Evolutionary conservation across 2,329 filamentous ascomycete genomes (phyloP).

Genomic region (Cercospora sp.): DNA sequence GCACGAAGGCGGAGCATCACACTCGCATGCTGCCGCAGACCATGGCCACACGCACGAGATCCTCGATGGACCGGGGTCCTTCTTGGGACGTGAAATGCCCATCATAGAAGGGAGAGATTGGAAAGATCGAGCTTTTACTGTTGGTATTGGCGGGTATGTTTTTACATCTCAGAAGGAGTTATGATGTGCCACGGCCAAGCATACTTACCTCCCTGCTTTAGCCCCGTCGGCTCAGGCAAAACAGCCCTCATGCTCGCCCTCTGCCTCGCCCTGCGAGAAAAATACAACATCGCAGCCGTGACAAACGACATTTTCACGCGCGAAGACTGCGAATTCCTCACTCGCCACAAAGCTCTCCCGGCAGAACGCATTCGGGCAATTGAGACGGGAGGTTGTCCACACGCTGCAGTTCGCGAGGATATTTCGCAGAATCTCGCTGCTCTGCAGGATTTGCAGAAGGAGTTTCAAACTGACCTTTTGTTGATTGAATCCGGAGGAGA

Average conservation of each 20-base stretch:
- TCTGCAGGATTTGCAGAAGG: constrained; percentile 80
- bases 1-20: constrained; percentile 48
- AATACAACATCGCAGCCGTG: constrained; percentile 87
- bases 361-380: constrained; percentile 86
- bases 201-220: too few relatives aligned
- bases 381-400: constrained; percentile 94
- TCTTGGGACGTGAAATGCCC: constrained; percentile 86
- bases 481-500: constrained; percentile 96
- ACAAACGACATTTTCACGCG: constrained; percentile 99
- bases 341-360: constrained; percentile 78
- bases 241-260: constrained; percentile 95
- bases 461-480: constrained; percentile 78
- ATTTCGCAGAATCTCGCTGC: constrained; percentile 92
- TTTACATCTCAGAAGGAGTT: too few relatives aligned
- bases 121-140: constrained; percentile 85
- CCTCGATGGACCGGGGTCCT: constrained; percentile 89
- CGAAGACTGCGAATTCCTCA: constrained; percentile 97
- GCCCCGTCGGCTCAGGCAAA: constrained; percentile 91
- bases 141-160: constrained; percentile 93
- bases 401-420: constrained; percentile 96
- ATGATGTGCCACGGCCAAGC: too few relatives aligned
- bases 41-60: constrained; percentile 97
- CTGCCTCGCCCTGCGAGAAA: constrained; percentile 76
- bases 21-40: constrained; percentile 54
- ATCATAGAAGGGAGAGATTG: constrained; percentile 86